Evolutionary conservation across 305 asterid genomes (phyloP).

Genomic region (Ilex paraguariensis): DNA sequence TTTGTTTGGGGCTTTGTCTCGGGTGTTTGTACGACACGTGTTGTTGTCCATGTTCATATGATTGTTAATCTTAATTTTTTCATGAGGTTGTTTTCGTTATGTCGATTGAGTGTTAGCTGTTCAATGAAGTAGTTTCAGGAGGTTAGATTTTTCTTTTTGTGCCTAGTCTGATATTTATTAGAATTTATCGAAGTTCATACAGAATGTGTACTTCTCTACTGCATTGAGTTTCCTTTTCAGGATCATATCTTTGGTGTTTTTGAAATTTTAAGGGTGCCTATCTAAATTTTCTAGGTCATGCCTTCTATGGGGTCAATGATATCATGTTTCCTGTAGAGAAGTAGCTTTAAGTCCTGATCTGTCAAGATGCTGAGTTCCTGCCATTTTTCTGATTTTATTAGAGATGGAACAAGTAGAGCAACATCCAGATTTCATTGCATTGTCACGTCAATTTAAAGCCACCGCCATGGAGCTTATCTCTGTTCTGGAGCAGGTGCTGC

Average conservation of each 20-base stretch:
- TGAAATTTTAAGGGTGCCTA: too few species aligned
- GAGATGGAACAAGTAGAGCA: constrained; percentile 97
- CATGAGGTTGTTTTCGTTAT: too few species aligned
- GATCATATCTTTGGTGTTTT: too few species aligned
- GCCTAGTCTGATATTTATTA: too few species aligned
- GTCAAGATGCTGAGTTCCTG: constrained; percentile 29
- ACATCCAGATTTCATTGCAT: constrained; percentile 82
- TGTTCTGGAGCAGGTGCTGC: constrained; percentile 89
- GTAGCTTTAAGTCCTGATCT: neutral
- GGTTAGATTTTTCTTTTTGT: too few species aligned
- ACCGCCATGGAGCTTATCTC: constrained; percentile 93
- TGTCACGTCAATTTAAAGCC: constrained; percentile 93
- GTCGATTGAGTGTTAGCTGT: too few species aligned
- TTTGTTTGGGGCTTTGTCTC: too few species aligned
- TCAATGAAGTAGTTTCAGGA: too few species aligned
- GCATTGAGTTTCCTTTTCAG: neutral
- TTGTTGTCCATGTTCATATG: too few species aligned
- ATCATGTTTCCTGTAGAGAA: neutral
- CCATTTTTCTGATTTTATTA: constrained; percentile 32
- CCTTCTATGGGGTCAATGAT: neutral
- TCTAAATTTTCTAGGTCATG: too few species aligned
- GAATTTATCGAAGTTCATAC: neutral
- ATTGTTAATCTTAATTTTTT: too few species aligned
- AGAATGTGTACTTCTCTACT: neutral
- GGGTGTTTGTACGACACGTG: too few species aligned